phyloP scores from a whole-genome alignment of 371 early-diverging fungal genomes.

The Mucor piriformis region DNA sequence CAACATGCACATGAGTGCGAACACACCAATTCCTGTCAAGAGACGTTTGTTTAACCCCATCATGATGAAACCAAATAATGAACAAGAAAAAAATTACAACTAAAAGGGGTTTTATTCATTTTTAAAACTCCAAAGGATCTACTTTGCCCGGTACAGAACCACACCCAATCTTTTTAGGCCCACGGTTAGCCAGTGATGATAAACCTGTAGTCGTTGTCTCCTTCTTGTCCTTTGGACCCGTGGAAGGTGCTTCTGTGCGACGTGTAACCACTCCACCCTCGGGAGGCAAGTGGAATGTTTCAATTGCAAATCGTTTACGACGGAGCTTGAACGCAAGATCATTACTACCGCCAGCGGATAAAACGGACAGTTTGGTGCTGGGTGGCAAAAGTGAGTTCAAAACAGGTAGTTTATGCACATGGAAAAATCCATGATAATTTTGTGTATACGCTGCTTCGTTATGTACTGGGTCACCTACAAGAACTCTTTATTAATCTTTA shows the following conservation, averaged over 20 bases:
- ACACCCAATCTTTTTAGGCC: constrained; percentile 36
- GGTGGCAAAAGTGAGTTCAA: constrained; percentile 80
- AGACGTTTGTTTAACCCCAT: too few species aligned
- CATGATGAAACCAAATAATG: too few species aligned
- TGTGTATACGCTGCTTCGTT: constrained; percentile 57
- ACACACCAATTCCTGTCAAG: too few species aligned
- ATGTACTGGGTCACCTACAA: constrained; percentile 49
- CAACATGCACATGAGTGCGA: neutral
- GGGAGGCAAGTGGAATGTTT: constrained; percentile 91
- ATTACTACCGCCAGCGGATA: constrained; percentile 66
- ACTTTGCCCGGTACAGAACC: constrained; percentile 45
- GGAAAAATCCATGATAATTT: constrained; percentile 89
- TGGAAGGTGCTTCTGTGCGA: constrained; percentile 52
- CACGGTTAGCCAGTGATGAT: constrained; percentile 27
- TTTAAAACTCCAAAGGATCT: constrained; percentile 55
- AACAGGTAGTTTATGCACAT: constrained; percentile 80
- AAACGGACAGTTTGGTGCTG: constrained; percentile 68
- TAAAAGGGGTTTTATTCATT: neutral
- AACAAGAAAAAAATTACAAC: neutral
- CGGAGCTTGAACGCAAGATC: constrained; percentile 85
- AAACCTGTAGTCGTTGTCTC: constrained; percentile 1
- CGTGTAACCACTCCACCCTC: constrained; percentile 82
- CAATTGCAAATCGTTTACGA: constrained; percentile 87
- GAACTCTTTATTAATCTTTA: neutral
- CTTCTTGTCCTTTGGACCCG: neutral